phyloP scores from a whole-genome alignment of 2,329 filamentous ascomycete genomes.

The Trichophyton simii region DNA sequence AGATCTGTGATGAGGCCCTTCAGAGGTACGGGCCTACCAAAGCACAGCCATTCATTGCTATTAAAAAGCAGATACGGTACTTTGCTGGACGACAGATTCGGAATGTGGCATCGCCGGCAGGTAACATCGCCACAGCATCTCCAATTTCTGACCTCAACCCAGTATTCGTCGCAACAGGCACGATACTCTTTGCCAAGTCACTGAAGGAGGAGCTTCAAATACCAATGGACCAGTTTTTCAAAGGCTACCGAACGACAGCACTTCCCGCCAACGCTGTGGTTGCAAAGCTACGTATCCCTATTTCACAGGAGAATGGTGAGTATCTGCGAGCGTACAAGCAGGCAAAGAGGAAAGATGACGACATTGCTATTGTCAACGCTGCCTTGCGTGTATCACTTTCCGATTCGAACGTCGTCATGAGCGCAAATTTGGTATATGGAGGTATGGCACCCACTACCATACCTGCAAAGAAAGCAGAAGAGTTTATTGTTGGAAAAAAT shows the following conservation, averaged over 20 bases:
- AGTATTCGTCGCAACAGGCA: slow-evolving; percentile 77
- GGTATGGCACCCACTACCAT: slow-evolving; percentile 90
- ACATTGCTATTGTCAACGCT: slow-evolving; percentile 93
- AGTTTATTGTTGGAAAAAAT: slow-evolving; percentile 62
- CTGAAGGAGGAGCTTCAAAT: slow-evolving; percentile 62
- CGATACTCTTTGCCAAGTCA: slow-evolving; percentile 68
- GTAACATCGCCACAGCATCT: slow-evolving; percentile 85
- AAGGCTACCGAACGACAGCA: slow-evolving; percentile 75
- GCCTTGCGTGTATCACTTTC: slow-evolving; percentile 65
- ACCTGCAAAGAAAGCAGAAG: slow-evolving; percentile 65
- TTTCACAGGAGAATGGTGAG: slow-evolving; percentile 62
- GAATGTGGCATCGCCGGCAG: slow-evolving; percentile 93
- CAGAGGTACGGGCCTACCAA: slow-evolving; percentile 58
- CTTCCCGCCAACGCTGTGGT: slow-evolving; percentile 73
- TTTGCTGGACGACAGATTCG: slow-evolving; percentile 93
- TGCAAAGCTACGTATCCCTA: slow-evolving; percentile 71
- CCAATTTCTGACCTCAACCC: slow-evolving; percentile 96
- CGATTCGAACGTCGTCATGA: slow-evolving; percentile 55
- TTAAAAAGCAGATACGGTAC: slow-evolving; percentile 85
- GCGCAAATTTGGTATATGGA: slow-evolving; percentile 74
- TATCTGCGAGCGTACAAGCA: slow-evolving; percentile 89
- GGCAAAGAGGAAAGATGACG: slow-evolving; percentile 91
- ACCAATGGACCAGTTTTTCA: slow-evolving; percentile 89
- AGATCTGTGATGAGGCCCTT: slow-evolving; percentile 67
- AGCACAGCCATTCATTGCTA: slow-evolving; percentile 75